A percentile compares a stretch with the other conserved stretches of the same genome.
Evolutionary conservation across 176 grass and related monocot genomes (phyloP).

Genomic region (Lolium rigidum): DNA sequence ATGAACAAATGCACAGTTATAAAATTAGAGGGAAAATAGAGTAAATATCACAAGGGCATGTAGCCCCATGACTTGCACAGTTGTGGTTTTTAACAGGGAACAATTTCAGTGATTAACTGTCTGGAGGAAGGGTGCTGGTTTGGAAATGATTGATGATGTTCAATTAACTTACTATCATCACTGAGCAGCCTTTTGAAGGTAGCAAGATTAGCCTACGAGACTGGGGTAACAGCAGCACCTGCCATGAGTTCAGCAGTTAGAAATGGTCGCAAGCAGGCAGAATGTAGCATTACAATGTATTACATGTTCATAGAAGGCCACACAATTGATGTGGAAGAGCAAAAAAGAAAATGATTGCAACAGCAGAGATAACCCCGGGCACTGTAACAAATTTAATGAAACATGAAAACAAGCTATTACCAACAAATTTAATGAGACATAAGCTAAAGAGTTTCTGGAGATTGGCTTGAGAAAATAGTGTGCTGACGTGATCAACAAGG

Average conservation of each 20-base stretch:
- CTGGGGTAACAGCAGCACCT: not conserved
- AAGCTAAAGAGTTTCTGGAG: no score
- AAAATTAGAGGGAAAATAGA: not conserved
- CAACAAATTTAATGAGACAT: no score
- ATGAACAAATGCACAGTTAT: not conserved
- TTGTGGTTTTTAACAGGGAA: not conserved
- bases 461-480: no score
- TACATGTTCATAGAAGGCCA: no score
- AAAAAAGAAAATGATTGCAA: not conserved
- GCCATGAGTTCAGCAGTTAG: no score
- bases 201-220: not conserved
- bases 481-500: no score
- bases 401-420: not conserved
- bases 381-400: not conserved
- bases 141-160: not conserved
- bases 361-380: not conserved
- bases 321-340: no score
- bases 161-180: not conserved
- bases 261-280: no score
- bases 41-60: slow-evolving; percentile 16
- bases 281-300: no score
- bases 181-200: not conserved
- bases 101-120: not conserved
- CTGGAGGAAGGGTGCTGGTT: not conserved
- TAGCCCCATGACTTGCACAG: not conserved